Evolutionary conservation across 2,329 filamentous ascomycete species (phyloP), one percentile per base, ranked within the genome.

Genomic region (Cyphellophora attinorum): DNA sequence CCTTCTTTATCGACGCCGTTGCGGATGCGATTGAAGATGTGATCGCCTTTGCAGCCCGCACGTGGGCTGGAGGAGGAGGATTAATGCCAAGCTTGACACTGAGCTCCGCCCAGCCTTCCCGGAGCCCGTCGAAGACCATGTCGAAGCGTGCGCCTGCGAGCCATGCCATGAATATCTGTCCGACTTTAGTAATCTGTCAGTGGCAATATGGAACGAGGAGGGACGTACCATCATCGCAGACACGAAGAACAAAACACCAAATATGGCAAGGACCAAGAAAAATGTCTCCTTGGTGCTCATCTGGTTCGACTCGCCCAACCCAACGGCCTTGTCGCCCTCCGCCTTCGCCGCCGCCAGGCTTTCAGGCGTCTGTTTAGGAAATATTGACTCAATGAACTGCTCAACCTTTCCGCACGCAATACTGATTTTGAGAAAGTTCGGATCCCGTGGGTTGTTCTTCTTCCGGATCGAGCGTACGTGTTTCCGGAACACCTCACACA

Each of bases 391-490:
- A 56, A 96, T 93, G 17, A 33, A 40, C 23, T 40, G 42, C 52
- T 64, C 51, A 58, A 89, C 84, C 72, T 85, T 86, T 53, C 76
- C 89, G 55, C 89, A 93, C 36, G 83, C 81, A 44, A 86, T 77
- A 60, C 86, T 94, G 54, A 98, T 95, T 53, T 85, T 80, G 29
- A 95, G 65, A 64, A 81, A 98, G 56, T 88, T 89, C 29, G 89
- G 91, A 52, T 98, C 91, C 51, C 79, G 78, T 0, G 91, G 89
- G 44, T 88, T 85, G 60, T 95, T 96, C 74, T 91, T 95, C 67
- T 81, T 78, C 53, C 88, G 81, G 58, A 98, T 96, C 58, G 74
- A 76, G 49, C 82, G 76, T 6, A 76, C 69, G 52, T 93, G 93
- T 49, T 62, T 69, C 52, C 75, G 74, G 70, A 96, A 96, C 10